Evolutionary conservation across 306 rosid genomes (phyloP).

Genomic region (Senna tora): DNA sequence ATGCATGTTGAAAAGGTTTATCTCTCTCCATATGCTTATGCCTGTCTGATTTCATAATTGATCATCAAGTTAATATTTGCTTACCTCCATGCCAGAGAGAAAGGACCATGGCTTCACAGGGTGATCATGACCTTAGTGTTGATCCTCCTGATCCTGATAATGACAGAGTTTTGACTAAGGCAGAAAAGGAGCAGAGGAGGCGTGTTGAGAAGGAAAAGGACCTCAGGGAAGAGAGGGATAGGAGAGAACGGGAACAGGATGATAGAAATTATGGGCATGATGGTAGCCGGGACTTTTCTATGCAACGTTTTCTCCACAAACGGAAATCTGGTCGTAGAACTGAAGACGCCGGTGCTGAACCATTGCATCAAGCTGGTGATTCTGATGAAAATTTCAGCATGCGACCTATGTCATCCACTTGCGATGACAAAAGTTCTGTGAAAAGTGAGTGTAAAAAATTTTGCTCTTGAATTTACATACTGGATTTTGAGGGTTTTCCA

Average conservation of each 20-base stretch:
- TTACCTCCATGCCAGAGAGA: constrained; percentile 68
- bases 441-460: constrained; percentile 66
- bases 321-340: constrained; percentile 62
- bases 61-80: constrained; percentile 39
- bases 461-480: constrained; percentile 29
- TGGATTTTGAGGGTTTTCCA: constrained; percentile 13
- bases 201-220: constrained; percentile 88
- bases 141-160: constrained; percentile 86
- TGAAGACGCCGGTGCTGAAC: constrained; percentile 79
- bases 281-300: constrained; percentile 54
- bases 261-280: constrained; percentile 86
- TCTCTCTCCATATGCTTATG: constrained; percentile 17
- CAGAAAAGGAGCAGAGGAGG: constrained; percentile 81
- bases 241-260: constrained; percentile 71
- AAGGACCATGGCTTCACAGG: constrained; percentile 61
- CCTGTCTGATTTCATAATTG: constrained; percentile 36
- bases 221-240: constrained; percentile 80
- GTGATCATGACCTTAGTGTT: constrained; percentile 85
- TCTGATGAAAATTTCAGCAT: constrained; percentile 74
- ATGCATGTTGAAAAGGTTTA: constrained; percentile 79
- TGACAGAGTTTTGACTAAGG: constrained; percentile 65
- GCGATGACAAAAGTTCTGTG: constrained; percentile 70
- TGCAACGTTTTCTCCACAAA: constrained; percentile 69
- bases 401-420: constrained; percentile 67
- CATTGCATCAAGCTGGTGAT: constrained; percentile 49